These are phyloP conservation scores for Misopates orontium DNA, from an alignment of 257 asterid species.

Conservation along the genomic window DNA sequence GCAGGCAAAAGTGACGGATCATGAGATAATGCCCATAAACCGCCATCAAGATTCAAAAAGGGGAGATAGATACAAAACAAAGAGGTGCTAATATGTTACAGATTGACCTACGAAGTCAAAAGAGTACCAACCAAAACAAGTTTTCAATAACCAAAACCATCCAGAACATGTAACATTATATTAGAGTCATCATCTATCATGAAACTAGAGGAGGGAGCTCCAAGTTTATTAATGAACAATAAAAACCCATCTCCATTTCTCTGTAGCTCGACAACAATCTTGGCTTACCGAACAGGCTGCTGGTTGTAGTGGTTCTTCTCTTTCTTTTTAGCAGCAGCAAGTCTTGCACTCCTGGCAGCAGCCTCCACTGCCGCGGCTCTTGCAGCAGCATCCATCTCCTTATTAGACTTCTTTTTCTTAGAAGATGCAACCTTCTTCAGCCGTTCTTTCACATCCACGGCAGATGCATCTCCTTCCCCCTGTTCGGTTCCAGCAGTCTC, in stretches of 20 bases:
- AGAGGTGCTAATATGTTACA: conserved; percentile 33
- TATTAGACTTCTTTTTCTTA: conserved; percentile 80
- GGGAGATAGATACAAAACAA: conserved; percentile 28
- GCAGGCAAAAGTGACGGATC: conserved; percentile 7
- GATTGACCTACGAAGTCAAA: conserved; percentile 25
- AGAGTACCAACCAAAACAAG: conserved; percentile 22
- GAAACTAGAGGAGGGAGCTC: conserved; percentile 24
- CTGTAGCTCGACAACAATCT: conserved; percentile 19
- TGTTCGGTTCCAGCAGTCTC: conserved; percentile 36
- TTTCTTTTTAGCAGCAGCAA: conserved; percentile 93
- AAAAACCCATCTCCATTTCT: conserved; percentile 31
- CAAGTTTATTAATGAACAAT: conserved; percentile 33
- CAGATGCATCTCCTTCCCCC: conserved; percentile 52
- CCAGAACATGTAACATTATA: conserved; percentile 22
- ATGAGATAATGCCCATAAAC: conserved; percentile 6
- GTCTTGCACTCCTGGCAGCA: conserved; percentile 83
- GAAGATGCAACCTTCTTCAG: conserved; percentile 68
- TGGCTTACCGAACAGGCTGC: conserved; percentile 69
- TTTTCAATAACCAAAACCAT: conserved; percentile 26
- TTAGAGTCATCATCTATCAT: conserved; percentile 25
- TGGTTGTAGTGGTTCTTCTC: conserved; percentile 94
- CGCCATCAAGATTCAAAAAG: conserved; percentile 24
- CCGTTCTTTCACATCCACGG: conserved; percentile 66
- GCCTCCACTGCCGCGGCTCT: conserved; percentile 89
- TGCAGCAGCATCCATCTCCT: conserved; percentile 81